phyloP scores from a whole-genome alignment of 108 stramenopile species.

The Cyclotella kingstonii region DNA sequence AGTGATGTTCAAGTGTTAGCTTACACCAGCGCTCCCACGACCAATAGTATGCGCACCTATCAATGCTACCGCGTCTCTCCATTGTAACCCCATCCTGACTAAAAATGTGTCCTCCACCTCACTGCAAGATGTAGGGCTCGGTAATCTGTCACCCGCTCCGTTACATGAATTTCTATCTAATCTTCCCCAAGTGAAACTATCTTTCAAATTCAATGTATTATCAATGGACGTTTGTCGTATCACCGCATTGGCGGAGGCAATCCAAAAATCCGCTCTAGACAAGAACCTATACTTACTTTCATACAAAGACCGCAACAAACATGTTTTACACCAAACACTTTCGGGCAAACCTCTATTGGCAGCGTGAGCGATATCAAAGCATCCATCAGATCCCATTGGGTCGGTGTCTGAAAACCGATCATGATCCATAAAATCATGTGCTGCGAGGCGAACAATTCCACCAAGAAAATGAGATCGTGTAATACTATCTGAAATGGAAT shows the following conservation, averaged over 20 bases:
- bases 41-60: conserved; percentile 46
- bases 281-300: conserved; percentile 21
- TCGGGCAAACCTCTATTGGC: conserved; percentile 36
- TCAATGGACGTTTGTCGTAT: conserved; percentile 36
- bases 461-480: conserved; percentile 43
- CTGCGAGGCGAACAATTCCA: conserved; percentile 42
- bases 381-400: conserved; percentile 40
- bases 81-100: conserved; percentile 40
- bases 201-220: conserved; percentile 31
- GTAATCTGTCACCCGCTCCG: conserved; percentile 24
- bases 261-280: conserved; percentile 46
- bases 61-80: conserved; percentile 46
- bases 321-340: conserved; percentile 28
- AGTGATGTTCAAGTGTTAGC: background rate
- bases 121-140: conserved; percentile 14
- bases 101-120: conserved; percentile 36
- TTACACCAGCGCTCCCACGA: conserved; percentile 22
- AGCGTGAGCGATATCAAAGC: conserved; percentile 24
- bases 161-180: conserved; percentile 20
- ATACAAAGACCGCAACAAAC: conserved; percentile 21
- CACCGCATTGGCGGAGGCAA: conserved; percentile 37
- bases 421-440: conserved; percentile 52
- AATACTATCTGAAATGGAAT: conserved; percentile 9
- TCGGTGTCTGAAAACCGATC: conserved; percentile 3
- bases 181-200: conserved; percentile 36